Base-by-base conservation (phyloP, 768 basidiomycete species). In the Rickenella mellea region DNA sequence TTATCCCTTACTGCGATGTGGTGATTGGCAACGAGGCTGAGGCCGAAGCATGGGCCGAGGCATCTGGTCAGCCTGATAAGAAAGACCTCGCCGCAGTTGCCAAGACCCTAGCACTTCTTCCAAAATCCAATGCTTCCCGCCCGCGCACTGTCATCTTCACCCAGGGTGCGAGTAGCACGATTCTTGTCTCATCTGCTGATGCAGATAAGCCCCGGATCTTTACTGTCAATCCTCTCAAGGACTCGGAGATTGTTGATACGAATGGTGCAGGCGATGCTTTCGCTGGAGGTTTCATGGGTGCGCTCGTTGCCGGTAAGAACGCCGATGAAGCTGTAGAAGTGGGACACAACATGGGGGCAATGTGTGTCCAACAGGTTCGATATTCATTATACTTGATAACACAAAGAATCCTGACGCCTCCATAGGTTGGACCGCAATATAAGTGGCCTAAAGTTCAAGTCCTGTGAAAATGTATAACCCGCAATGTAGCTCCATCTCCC, bases 201-300 rank as follows among this genome's bases (percentile, higher is more conserved):
- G 66, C 73, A 2, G 73, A 78, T 15, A 65, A 63, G 38, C 68
- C 74, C 27, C 77, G 79, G 64, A 53, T 66, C 12, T 83, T 68
- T 61, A 44, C 66, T 3, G 88, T 94, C 39, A 57, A 66, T 40
- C 64, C 70, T 28, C 65, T 94, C 45, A 51, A 56, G 35, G 69
- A 72, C 41, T 71, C 67, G 29, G 53, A 80, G 60, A 92, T 96
- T 51, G 83, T 96, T 45, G 96, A 99, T 60, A 98, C 96, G 37
- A 99, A 99, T 62, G 96, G 89, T 40, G 96, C 96, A 17, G 96
- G 96, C 31, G 94, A 99, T 59, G 90, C 89, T 31, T 98, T 99
- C 54, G 91, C 92, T 20, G 96, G 94, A 44, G 96, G 88, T 28
- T 93, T 98, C 74, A 63, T 97, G 41, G 96, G 89, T 39, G 93